Percentiles rank a stretch among this genome's conserved stretches.
These are phyloP conservation scores for Pyrenula massariospora DNA, from an alignment of 495 filamentous ascomycete genomes.

Conservation along the genomic window DNA sequence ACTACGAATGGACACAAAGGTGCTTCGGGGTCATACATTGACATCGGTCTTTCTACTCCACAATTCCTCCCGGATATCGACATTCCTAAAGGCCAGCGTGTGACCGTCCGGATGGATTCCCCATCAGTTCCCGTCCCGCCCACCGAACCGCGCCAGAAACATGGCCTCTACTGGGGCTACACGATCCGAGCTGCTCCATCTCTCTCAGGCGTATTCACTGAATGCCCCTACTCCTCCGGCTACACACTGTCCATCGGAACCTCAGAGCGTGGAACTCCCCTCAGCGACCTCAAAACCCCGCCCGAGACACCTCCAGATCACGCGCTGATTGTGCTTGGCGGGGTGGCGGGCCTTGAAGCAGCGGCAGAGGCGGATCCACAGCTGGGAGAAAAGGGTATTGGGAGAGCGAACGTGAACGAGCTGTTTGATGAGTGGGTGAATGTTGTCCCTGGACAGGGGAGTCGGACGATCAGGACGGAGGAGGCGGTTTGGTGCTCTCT, in stretches of 20 bases:
- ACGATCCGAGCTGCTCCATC: constrained; percentile 43
- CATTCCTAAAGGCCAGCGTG: constrained; percentile 47
- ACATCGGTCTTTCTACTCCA: constrained; percentile 16
- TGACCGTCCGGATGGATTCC: constrained; percentile 36
- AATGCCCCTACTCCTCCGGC: constrained; percentile 39
- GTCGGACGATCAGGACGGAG: constrained; percentile 65
- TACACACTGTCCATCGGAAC: constrained; percentile 64
- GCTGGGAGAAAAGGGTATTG: constrained; percentile 41
- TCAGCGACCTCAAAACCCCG: constrained; percentile 10
- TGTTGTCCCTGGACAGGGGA: constrained; percentile 60
- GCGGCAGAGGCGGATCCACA: constrained; percentile 54
- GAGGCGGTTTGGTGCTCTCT: constrained; percentile 65
- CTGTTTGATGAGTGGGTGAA: constrained; percentile 74
- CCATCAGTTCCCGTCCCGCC: constrained; percentile 45
- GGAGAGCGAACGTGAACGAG: constrained; percentile 40
- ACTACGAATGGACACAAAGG: constrained; percentile 1
- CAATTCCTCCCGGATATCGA: constrained; percentile 35
- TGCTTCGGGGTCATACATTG: too few relatives aligned
- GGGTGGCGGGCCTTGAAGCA: constrained; percentile 58
- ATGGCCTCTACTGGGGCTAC: constrained; percentile 72
- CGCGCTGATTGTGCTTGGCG: constrained; percentile 60
- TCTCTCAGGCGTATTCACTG: constrained; percentile 54
- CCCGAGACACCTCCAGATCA: constrained; percentile 41
- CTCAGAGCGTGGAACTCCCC: constrained; percentile 53
- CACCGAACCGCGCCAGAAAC: constrained; percentile 47